A percentile compares a stretch with the other conserved stretches of the same genome.
phyloP scores from a whole-genome alignment of 2,329 filamentous ascomycete species.

The Fusarium papillatum region DNA sequence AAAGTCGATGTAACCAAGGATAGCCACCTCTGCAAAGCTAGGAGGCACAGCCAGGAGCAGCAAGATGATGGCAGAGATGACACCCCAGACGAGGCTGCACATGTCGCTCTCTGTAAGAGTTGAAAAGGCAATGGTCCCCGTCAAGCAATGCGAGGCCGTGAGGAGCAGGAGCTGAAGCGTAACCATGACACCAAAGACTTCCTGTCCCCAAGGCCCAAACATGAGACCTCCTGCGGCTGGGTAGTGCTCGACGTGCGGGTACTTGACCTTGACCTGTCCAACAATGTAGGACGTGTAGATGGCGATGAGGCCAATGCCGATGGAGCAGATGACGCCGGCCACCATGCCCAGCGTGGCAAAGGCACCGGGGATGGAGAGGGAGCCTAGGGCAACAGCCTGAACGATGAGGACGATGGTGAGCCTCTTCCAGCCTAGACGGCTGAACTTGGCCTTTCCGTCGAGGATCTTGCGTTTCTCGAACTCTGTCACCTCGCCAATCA shows the following conservation, averaged over 20 bases:
- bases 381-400: constrained; percentile 40
- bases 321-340: constrained; percentile 51
- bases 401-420: constrained; percentile 44
- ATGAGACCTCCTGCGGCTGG: constrained; percentile 74
- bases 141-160: constrained; percentile 76
- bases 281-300: constrained; percentile 57
- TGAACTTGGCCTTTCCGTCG: constrained; percentile 40
- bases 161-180: constrained; percentile 74
- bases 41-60: constrained; percentile 56
- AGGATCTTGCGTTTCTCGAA: constrained; percentile 42
- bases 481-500: constrained; percentile 41
- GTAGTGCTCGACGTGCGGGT: constrained; percentile 71
- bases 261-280: constrained; percentile 56
- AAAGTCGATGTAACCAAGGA: constrained; percentile 44
- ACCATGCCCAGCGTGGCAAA: constrained; percentile 46
- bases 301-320: constrained; percentile 53
- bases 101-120: constrained; percentile 67
- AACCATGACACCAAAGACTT: constrained; percentile 69
- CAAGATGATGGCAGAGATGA: constrained; percentile 55
- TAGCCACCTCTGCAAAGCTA: constrained; percentile 50
- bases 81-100: constrained; percentile 55
- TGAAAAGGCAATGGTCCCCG: constrained; percentile 75
- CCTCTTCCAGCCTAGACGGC: constrained; percentile 42
- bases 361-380: constrained; percentile 39
- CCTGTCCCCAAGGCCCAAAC: constrained; percentile 67